Percentiles rank a stretch among this genome's conserved stretches.
These are phyloP conservation scores for Aspergillus terreus DNA, from an alignment of 2,329 filamentous ascomycete genomes.

Conservation along the genomic window DNA sequence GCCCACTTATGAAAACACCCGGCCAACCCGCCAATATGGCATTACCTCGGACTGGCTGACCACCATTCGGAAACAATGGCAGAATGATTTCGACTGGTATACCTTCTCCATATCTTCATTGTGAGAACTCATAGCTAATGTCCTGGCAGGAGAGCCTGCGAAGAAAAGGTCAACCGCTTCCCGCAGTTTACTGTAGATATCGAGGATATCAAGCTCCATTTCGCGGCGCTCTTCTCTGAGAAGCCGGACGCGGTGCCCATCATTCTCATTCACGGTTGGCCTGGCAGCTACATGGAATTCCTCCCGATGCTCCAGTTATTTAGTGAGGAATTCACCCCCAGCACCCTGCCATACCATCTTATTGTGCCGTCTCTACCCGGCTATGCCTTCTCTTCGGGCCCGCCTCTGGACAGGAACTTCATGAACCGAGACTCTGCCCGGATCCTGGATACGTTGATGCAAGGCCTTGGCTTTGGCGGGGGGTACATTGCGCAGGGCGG, in stretches of 20 bases:
- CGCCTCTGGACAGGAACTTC: conserved; percentile 25
- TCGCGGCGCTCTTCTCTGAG: conserved; percentile 48
- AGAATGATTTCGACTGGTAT: conserved; percentile 48
- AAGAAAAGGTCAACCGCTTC: conserved; percentile 47
- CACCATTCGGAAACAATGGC: conserved; percentile 42
- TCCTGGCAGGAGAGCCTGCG: conserved; percentile 27
- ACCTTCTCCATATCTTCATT: conserved; percentile 3
- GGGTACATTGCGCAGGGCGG: conserved; percentile 32
- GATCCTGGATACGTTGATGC: conserved; percentile 28
- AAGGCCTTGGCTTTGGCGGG: conserved; percentile 23
- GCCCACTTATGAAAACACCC: conserved; percentile 47
- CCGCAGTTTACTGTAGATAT: conserved; percentile 49
- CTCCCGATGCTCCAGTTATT: conserved; percentile 28
- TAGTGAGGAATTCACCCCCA: conserved; percentile 21
- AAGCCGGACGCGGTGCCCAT: conserved; percentile 47
- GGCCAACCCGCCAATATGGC: conserved; percentile 43
- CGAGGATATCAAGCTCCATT: conserved; percentile 45
- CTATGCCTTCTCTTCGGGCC: conserved; percentile 27
- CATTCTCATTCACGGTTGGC: conserved; percentile 40
- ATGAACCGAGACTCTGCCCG: conserved; percentile 21
- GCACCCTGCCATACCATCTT: conserved; percentile 26
- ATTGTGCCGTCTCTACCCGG: conserved; percentile 31
- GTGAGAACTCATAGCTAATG: background rate
- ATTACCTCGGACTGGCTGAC: conserved; percentile 47
- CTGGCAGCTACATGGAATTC: conserved; percentile 33